A percentile compares a stretch with the other conserved stretches of the same genome.
Conservation (phyloP, 208 protist species). For the Crithidia acanthocephali region DNA sequence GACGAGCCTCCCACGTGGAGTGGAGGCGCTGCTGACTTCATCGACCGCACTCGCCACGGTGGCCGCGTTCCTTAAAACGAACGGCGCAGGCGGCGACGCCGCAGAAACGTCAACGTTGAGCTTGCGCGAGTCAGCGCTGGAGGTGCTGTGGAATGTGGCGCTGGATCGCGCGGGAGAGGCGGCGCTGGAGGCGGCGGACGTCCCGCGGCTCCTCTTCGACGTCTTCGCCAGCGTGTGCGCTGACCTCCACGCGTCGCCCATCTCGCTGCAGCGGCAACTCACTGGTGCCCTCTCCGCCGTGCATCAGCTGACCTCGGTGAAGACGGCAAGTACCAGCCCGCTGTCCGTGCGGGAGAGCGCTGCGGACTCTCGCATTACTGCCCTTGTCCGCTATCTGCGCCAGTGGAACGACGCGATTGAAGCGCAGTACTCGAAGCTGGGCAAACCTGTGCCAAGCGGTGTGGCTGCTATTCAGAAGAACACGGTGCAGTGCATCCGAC, state of each 20-base stretch:
- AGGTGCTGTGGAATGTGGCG: constrained; percentile 59
- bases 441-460: constrained; percentile 39
- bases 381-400: constrained; percentile 56
- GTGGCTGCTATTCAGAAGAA: constrained; percentile 78
- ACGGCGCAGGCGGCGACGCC: not conserved
- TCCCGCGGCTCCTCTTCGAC: constrained; percentile 49
- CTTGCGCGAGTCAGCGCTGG: constrained; percentile 34
- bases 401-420: constrained; percentile 47
- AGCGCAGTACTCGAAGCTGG: constrained; percentile 22
- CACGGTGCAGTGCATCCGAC: constrained; percentile 72
- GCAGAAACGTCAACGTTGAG: not conserved
- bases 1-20: constrained; percentile 31
- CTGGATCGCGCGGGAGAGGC: constrained; percentile 57
- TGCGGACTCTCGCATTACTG: constrained; percentile 33
- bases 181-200: constrained; percentile 38
- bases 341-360: constrained; percentile 13
- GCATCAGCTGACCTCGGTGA: constrained; percentile 74
- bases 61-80: constrained; percentile 8
- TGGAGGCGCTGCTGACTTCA: constrained; percentile 16
- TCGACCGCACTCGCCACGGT: constrained; percentile 3
- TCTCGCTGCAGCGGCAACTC: constrained; percentile 59
- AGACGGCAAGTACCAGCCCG: constrained; percentile 39
- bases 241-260: constrained; percentile 9
- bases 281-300: constrained; percentile 75
- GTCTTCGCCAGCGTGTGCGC: constrained; percentile 41